Evolutionary conservation across 1,284 basidiomycete genomes (phyloP).

Genomic region (Ganoderma boninense): DNA sequence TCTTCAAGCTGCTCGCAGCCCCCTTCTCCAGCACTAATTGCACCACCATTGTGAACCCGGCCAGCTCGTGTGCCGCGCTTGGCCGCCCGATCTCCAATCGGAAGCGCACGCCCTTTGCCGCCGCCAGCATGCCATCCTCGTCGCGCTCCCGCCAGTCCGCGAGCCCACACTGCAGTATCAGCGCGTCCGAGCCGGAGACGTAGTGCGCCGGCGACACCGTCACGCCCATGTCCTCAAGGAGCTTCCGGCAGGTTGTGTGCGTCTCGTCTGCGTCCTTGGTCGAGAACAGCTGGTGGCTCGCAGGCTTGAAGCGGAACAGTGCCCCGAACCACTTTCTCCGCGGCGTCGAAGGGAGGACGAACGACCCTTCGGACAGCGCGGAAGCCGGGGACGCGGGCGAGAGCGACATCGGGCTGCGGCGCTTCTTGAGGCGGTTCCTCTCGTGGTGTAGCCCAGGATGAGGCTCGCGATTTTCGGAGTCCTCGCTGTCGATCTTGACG

Average conservation of each 20-base stretch:
- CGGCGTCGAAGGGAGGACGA: constrained; percentile 54
- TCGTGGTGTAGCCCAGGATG: constrained; percentile 56
- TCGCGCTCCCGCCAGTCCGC: constrained; percentile 60
- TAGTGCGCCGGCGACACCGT: constrained; percentile 63
- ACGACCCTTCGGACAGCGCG: constrained; percentile 51
- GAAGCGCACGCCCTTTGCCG: constrained; percentile 77
- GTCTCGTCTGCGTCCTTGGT: constrained; percentile 74
- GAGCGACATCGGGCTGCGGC: constrained; percentile 39
- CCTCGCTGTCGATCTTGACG: constrained; percentile 39
- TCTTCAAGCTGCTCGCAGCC: constrained; percentile 80
- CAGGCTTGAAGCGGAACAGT: constrained; percentile 88
- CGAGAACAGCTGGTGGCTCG: constrained; percentile 71
- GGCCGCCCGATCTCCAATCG: constrained; percentile 74
- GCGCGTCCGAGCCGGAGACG: constrained; percentile 30
- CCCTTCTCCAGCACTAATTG: constrained; percentile 87
- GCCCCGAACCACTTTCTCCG: constrained; percentile 90
- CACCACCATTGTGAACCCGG: constrained; percentile 64
- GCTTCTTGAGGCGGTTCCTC: constrained; percentile 55
- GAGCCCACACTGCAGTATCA: constrained; percentile 69
- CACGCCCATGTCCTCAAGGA: constrained; percentile 80
- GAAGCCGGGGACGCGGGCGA: constrained; percentile 54
- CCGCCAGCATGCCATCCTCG: constrained; percentile 57
- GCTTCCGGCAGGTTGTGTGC: constrained; percentile 74
- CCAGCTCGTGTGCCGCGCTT: constrained; percentile 51
- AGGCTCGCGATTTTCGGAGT: constrained; percentile 51